These are phyloP conservation scores for Ogataea siamensis DNA, from an alignment of 805 yeast species.

Conservation along the genomic window DNA sequence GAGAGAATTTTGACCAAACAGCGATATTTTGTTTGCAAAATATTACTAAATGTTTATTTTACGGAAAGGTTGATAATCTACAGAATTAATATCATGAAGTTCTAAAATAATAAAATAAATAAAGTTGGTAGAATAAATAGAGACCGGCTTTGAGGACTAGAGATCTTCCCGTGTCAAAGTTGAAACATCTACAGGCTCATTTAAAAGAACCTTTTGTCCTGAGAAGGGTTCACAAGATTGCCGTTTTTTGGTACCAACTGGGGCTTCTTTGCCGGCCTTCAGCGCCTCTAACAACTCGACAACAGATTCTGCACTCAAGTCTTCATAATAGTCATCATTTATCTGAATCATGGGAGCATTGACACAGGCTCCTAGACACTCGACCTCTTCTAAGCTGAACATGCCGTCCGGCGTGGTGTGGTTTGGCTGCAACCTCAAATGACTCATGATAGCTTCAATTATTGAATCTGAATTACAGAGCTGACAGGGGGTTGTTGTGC, in stretches of 20 bases:
- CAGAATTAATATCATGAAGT: slow-evolving; percentile 18
- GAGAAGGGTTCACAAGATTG: slow-evolving; percentile 73
- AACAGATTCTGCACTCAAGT: slow-evolving; percentile 67
- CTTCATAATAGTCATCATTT: slow-evolving; percentile 82
- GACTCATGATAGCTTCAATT: slow-evolving; percentile 62
- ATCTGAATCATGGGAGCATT: slow-evolving; percentile 87
- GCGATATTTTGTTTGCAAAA: slow-evolving; percentile 54
- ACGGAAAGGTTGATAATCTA: slow-evolving; percentile 27
- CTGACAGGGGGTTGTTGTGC: slow-evolving; percentile 90
- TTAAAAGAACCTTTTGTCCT: slow-evolving; percentile 60
- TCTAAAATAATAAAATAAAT: slow-evolving; percentile 2
- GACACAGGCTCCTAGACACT: slow-evolving; percentile 89
- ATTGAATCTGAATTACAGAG: slow-evolving; percentile 80
- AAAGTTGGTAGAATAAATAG: slow-evolving; percentile 13
- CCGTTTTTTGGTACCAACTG: slow-evolving; percentile 67
- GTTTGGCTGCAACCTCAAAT: slow-evolving; percentile 67
- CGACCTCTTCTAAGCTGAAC: slow-evolving; percentile 84
- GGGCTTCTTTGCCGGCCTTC: slow-evolving; percentile 58
- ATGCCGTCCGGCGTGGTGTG: slow-evolving; percentile 72
- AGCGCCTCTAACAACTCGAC: slow-evolving; percentile 59
- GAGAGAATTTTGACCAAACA: slow-evolving; percentile 51
- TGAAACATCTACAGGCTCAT: slow-evolving; percentile 67
- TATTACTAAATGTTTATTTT: slow-evolving; percentile 44
- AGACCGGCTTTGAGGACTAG: slow-evolving; percentile 29
- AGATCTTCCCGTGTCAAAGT: slow-evolving; percentile 72